A percentile compares a stretch with the other conserved stretches of the same genome.
phyloP scores from a whole-genome alignment of 768 basidiomycete species.

The Serendipita sp. region DNA sequence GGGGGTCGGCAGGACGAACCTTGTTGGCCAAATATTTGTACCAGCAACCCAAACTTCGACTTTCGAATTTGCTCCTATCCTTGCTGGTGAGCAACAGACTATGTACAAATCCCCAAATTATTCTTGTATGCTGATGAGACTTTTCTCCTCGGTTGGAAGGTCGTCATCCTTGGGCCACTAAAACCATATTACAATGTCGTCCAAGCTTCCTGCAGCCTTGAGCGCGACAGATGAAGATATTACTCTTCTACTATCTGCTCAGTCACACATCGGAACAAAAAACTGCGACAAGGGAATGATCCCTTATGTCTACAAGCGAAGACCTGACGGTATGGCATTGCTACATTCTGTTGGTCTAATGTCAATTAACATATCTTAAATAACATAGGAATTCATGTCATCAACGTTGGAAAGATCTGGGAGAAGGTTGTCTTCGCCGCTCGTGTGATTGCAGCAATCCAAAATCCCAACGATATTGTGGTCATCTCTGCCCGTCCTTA shows the following conservation, averaged over 20 bases:
- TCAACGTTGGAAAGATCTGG: slow-evolving; percentile 99
- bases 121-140: no score
- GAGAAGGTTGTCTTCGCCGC: slow-evolving; percentile 98
- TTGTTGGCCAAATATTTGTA: no score
- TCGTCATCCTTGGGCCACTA: no score
- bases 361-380: not conserved
- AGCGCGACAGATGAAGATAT: slow-evolving; percentile 96
- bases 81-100: no score
- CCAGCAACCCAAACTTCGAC: no score
- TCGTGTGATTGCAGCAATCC: slow-evolving; percentile 90
- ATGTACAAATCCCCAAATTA: no score
- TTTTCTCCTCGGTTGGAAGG: no score
- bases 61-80: no score
- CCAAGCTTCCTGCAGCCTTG: slow-evolving; percentile 88
- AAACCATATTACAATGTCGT: slow-evolving; percentile 28
- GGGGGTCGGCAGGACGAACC: no score
- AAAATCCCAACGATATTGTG: slow-evolving; percentile 96
- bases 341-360: not conserved
- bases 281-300: slow-evolving; percentile 99
- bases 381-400: slow-evolving; percentile 71
- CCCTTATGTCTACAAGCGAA: slow-evolving; percentile 93
- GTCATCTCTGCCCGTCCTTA: slow-evolving; percentile 98
- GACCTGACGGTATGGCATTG: slow-evolving; percentile 66
- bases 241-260: slow-evolving; percentile 83
- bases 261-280: slow-evolving; percentile 95